A percentile compares a stretch with the other conserved stretches of the same genome.
These are phyloP conservation scores for Eimeria praecox DNA, from an alignment of 169 alveolate genomes.

Conservation along the genomic window DNA sequence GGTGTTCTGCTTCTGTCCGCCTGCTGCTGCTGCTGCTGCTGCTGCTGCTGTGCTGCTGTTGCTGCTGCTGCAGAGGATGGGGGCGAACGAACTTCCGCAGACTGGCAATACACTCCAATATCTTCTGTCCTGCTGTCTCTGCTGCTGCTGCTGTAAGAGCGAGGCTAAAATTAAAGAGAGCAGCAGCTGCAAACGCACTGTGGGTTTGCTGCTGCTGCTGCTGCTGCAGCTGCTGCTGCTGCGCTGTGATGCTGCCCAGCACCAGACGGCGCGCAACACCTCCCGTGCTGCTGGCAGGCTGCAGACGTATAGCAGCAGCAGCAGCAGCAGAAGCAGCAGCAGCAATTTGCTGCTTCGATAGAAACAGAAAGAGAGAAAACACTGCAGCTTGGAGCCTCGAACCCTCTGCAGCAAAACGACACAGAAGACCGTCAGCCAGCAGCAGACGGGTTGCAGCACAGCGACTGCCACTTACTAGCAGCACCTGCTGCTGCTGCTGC, in stretches of 20 bases:
- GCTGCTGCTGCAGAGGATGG: constrained; percentile 27
- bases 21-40: constrained; percentile 67
- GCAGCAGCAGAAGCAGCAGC: constrained; percentile 52
- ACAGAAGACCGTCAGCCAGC: background rate
- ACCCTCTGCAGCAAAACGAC: background rate
- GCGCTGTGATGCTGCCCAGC: background rate
- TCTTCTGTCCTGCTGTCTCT: background rate
- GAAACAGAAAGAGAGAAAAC: constrained; percentile 37
- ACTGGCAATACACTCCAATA: background rate
- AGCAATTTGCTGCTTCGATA: constrained; percentile 30
- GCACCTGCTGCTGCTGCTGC: constrained; percentile 35
- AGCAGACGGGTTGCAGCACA: constrained; percentile 10
- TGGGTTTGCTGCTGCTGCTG: constrained; percentile 6
- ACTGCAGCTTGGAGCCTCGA: constrained; percentile 29
- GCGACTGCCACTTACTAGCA: constrained; percentile 22
- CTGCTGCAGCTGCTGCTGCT: constrained; percentile 22
- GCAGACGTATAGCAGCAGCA: constrained; percentile 31
- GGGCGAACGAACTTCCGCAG: background rate
- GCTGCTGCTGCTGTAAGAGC: constrained; percentile 15
- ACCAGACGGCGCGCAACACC: constrained; percentile 26
- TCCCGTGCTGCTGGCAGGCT: constrained; percentile 40
- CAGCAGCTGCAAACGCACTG: constrained; percentile 4
- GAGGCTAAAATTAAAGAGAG: background rate
- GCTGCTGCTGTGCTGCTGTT: constrained; percentile 23
- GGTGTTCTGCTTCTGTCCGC: background rate